Base-by-base conservation (phyloP, 495 filamentous ascomycete genomes). In the Emericellopsis terricola region DNA sequence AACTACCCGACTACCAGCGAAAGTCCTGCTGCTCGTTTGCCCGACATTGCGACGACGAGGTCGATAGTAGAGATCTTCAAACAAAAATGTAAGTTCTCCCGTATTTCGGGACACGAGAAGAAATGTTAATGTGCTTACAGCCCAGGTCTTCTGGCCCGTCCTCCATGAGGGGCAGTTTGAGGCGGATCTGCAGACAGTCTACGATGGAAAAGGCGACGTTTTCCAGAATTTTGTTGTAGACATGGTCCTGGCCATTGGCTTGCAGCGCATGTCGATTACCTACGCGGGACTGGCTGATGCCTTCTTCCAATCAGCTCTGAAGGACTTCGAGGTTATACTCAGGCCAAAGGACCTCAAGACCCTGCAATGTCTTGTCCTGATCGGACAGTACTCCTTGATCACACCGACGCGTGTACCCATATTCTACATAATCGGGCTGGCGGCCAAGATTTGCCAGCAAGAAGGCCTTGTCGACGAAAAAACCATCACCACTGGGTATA, bases 401-500 rank as follows among this genome's bases (percentile, higher is more conserved):
- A 94, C 86, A 3, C 85, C 87, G 3, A 94, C 85, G 0, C 62
- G 82, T 30, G 91, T 84, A 15, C 81, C 87, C 14, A 76, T 71
- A 13, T 96, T 92, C 51, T 93, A 91, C 60, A 71, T 96, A 20
- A 71, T 91, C 28, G 87, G 87, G 9, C 68, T 85, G 21, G 84
- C 81, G 11, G 76, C 78, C 13, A 78, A 78, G 47, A 69, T 96
- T 17, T 79, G 78, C 48, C 86, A 94, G 47, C 77, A 92, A 31
- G 60, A 93, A 17, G 82, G 82, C 3, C 64, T 91, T 35, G 69
- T 72, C 11, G 81, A 92, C 44, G 87, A 94, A 55, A 76, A 77
- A 41, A 89, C 82, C 8, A 80, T 94, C 33, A 68, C 52, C 40
- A 65, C 70, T 20, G 57, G 53, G 2, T 49, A 53, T 34, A 53